Evolutionary conservation across 169 alveolate genomes (phyloP).

Genomic region (Pseudocohnilembus persalinus): DNA sequence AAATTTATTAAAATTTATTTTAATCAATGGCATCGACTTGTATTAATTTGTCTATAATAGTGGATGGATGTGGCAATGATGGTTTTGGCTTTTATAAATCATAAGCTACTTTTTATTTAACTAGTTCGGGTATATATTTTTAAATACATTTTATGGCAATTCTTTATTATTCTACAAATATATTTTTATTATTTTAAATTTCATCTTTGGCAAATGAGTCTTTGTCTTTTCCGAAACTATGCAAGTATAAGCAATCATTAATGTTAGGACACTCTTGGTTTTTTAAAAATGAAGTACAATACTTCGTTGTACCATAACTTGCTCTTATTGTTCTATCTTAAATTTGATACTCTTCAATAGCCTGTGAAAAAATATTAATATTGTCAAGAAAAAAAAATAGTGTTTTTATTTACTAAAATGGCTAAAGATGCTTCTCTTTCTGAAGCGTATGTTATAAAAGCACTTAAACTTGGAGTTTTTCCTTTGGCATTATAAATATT

Average conservation of each 20-base stretch:
- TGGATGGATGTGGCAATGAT: too few species aligned
- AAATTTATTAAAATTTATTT: too few species aligned
- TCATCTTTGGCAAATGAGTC: conserved; percentile 59
- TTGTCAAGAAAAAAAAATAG: not conserved
- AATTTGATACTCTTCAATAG: conserved; percentile 41
- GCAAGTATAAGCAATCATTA: conserved; percentile 67
- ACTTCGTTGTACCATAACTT: conserved; percentile 73
- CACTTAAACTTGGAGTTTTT: conserved; percentile 54
- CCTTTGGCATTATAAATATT: conserved; percentile 59
- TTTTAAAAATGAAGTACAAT: conserved; percentile 66
- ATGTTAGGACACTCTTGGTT: conserved; percentile 65
- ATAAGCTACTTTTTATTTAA: too few species aligned
- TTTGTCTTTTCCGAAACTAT: conserved; percentile 51
- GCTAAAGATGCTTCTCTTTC: conserved; percentile 70
- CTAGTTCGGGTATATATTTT: conserved; percentile 8
- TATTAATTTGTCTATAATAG: too few species aligned
- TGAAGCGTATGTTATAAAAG: conserved; percentile 64
- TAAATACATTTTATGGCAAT: conserved; percentile 8
- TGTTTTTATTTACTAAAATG: conserved; percentile 41
- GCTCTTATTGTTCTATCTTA: conserved; percentile 60
- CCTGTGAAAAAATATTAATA: conserved; percentile 5
- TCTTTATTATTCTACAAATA: conserved; percentile 3
- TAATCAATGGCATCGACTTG: too few species aligned
- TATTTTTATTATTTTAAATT: conserved; percentile 32
- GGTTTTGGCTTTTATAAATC: too few species aligned